Evolutionary conservation across 257 asterid species (phyloP), one percentile per base, ranked within the genome.

Genomic region (Anisodus tanguticus): DNA sequence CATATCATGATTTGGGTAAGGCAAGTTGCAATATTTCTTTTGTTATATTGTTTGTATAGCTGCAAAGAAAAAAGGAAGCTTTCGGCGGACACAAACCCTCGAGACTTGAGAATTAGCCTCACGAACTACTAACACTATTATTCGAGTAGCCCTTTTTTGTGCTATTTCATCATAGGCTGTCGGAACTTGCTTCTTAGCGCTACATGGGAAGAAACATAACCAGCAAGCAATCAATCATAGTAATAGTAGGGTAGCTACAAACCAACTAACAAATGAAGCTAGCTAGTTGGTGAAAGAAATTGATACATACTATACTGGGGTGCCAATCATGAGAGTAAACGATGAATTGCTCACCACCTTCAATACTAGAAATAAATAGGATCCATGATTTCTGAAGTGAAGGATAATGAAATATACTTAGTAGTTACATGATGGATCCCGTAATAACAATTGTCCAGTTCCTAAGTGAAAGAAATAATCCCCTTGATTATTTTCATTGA

Each of bases 381-480:
- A 74, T 22, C 81, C 86, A 74, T 63, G 10, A 37, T 54, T 80
- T 80, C n/a, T 60, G 37, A 67, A 13, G 69, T 5, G 9, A 45
- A 71, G 86, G 89, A 87, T 83, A 53, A 76, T 67, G 45, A 86
- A 45, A 86, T 84, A 86, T 57, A 86, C 81, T 86, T 59, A 80
- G 58, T 66, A 66, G 47, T 59, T 58, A 19, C 22, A 35, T 11
- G 37, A 16, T 51, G 47, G 12, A 57, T 22, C 83, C 82, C 80
- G 88, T 83, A 15, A 8, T 39, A 69, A 80, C 84, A 83, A 83
- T 86, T 88, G 79, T 82, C 58, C 63, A 22, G 57, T 45, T 19
- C 51, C 26, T 22, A n/a, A n/a, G n/a, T n/a, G n/a, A n/a, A n/a
- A n/a, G n/a, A n/a, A n/a, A n/a, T n/a, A n/a, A n/a, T n/a, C n/a